Base-by-base conservation (phyloP, 2,329 filamentous ascomycete species). In the Penicillium thymicola region DNA sequence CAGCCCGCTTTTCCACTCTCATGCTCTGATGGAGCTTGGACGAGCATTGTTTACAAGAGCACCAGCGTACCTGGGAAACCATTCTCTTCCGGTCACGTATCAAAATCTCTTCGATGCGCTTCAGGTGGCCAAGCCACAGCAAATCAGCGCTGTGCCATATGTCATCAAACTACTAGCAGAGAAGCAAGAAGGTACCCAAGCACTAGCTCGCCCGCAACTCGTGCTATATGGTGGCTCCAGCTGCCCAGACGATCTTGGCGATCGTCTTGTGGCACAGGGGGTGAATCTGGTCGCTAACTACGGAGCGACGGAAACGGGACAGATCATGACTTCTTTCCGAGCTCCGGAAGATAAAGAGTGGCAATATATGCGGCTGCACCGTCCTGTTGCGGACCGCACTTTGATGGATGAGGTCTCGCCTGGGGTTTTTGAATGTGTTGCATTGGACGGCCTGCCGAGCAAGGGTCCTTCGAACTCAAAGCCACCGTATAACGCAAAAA, bases 121-220 rank as follows among this genome's bases (percentile, higher is more conserved):
- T 7, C 52, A 60, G 27, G 58, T 60, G 2, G 62, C 65, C 10
- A 40, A 60, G 27, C 65, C 67, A 1, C 58, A 68, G 30, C 65
- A 69, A 21, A 80, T 87, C 37, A 80, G 85, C 51, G 80, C 78
- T 2, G 86, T 89, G 0, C 86, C 86, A 0, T 88, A 88, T 61
- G 80, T 83, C 0, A 71, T 89, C 21, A 87, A 88, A 63, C 72
- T 89, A 0, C 71, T 89, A 1, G 79, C 80, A 1, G 86, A 89
- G 63, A 79, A 78, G 0, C 73, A 81, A 0, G 77, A 79, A 16
- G 86, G 85, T 0, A 75, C 85, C 8, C 63, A 72, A 3, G 71
- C 71, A 2, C 68, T 87, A 8, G 69, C 69, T 0, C 68, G 72
- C 18, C 74, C 79, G 5, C 78, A 82, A 59, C 61, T 83, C 0